A percentile compares a stretch with the other conserved stretches of the same genome.
Conservation (phyloP, 1,139 yeast species). For the Candida sanyaensis region DNA sequence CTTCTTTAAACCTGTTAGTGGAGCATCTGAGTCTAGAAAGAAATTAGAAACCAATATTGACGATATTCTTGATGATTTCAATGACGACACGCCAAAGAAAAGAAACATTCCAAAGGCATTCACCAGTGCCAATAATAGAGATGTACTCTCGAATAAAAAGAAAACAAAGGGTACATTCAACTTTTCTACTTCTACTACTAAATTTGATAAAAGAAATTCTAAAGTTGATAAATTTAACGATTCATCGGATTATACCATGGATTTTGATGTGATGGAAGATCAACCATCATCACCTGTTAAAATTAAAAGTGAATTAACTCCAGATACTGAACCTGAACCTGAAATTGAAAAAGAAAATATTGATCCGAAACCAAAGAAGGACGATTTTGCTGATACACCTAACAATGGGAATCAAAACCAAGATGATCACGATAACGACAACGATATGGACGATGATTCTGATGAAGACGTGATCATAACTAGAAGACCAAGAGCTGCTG, state of each 20-base stretch:
- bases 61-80: conserved; percentile 48
- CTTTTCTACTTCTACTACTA: conserved; percentile 26
- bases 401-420: conserved; percentile 8
- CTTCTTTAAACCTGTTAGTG: conserved; percentile 49
- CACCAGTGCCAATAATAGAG: conserved; percentile 15
- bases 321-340: conserved; percentile 14
- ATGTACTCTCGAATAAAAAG: conserved; percentile 15
- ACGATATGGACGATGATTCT: conserved; percentile 33
- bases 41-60: conserved; percentile 42
- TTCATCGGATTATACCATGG: conserved; percentile 19
- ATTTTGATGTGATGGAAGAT: conserved; percentile 19
- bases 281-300: conserved; percentile 33
- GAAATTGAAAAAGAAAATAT: conserved; percentile 17
- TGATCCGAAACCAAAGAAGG: conserved; percentile 8
- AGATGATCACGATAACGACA: conserved; percentile 12
- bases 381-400: neutral
- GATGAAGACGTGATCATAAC: conserved; percentile 57
- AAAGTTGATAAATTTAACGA: conserved; percentile 16
- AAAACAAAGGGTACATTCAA: conserved; percentile 22
- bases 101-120: conserved; percentile 11
- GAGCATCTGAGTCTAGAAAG: conserved; percentile 20
- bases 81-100: conserved; percentile 23
- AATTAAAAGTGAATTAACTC: conserved; percentile 10
- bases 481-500: conserved; percentile 44
- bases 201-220: conserved; percentile 16